Evolutionary conservation across 1,284 basidiomycete genomes (phyloP), one percentile per base, ranked within the genome.

Genomic region (Cystobasidium pallidum): DNA sequence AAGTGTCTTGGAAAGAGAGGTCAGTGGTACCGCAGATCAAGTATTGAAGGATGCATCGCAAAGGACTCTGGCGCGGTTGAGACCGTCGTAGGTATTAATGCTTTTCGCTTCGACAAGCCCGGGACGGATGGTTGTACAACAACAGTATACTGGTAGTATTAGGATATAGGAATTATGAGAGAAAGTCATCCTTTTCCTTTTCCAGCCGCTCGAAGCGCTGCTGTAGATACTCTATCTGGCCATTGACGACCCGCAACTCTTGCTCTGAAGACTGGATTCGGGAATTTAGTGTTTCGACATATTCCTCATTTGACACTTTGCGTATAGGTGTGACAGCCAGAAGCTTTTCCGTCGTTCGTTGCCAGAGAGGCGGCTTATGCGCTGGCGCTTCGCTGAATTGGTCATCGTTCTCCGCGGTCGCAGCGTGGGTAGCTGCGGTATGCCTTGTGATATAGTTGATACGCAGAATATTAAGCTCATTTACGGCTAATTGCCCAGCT

Each of bases 281-380:
- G 11, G 21, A 24, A 24, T 39, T 11, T 26, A 71, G 19, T 7
- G 68, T 71, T 30, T 51, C 61, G 13, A 51, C 45, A 57, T 71
- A 71, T 36, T 71, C 68, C 15, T 71, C 61, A 55, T 71, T 51
- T 6, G 68, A 71, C 3, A 71, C 26, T 30, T 64, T 71, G 34
- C 61, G 59, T 21, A 71, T 64, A 8, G 68, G 68, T 45, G 68
- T 39, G 11, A 71, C 68, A 24, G 68, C 51, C 21, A 71, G 51
- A 7, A 71, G 21, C 36, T 45, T 34, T 36, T 71, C 68, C 30
- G 68, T 71, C 15, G 51, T 58, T 13, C 61, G 28, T 45, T 71
- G 68, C n/a, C 34, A 39, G 8, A 71, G 19, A 2, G 68, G 52
- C 21, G 68, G 61, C 32, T 64, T 71, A 11, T 13, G 15, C 57